Base-by-base conservation (phyloP, 2,329 filamentous ascomycete genomes). In the Ophiobolus disseminans region DNA sequence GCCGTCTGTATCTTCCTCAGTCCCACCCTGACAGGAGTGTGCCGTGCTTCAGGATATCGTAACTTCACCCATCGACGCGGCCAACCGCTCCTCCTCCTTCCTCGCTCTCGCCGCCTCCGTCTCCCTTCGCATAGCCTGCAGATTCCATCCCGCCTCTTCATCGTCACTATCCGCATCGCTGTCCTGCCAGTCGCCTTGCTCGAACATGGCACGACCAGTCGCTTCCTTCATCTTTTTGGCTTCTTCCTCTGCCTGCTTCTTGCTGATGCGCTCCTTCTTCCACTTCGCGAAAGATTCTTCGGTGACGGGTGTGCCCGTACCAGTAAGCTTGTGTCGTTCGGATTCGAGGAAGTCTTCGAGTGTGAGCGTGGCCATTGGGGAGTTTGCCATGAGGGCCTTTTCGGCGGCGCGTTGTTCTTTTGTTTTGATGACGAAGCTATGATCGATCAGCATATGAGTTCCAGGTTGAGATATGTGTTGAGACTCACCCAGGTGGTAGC, bases 341-440 rank as follows among this genome's bases (percentile, higher is more conserved):
- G 89, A 93, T 75, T 99, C 94, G 45, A 99, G 78, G 81, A 97
- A 99, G 73, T 99, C 94, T 78, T 99, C 94, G 37, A 99, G 82
- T 0, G 94, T 99, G 41, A 99, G 82, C 1, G 94, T 97, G 72
- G 92, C 91, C 49, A 97, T 81, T 5, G 95, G 93, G 6, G 90
- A 95, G 77, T 99, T 99, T 75, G 97, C 94, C 82, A 96, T 81
- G 46, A 97, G 78, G 3, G 94, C 94, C 78, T 97, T 99, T 75
- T 99, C 95, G 17, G 91, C 91, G 2, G 91, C 91, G 62, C 91
- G 85, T 73, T 99, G 94, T 73, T 97, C 95, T 76, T 95, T 97
- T 14, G 94, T 99, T 80, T 99, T 99, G 55, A 99, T 83, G 34
- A 99, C 81, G 78, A 97, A 99, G 48, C 91, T 96, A 65, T 36